Evolutionary conservation across 176 grass and related monocot species (phyloP).

Genomic region (Aegilops speltoides): DNA sequence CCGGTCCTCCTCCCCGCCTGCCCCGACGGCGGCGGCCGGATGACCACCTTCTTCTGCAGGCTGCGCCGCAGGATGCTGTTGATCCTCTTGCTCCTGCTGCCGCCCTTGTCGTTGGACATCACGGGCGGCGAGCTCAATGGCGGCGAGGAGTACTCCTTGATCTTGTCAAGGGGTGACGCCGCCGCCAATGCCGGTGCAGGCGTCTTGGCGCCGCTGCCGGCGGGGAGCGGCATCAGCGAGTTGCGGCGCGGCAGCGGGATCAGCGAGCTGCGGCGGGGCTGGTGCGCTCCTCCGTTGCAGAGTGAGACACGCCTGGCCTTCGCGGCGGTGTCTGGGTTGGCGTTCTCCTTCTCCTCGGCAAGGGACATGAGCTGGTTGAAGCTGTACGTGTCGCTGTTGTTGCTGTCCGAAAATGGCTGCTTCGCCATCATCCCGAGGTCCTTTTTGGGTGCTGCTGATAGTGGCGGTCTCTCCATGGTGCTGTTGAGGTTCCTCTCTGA

Average conservation of each 20-base stretch:
- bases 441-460: constrained; percentile 15
- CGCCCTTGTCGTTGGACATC: constrained; percentile 29
- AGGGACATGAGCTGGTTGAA: constrained; percentile 57
- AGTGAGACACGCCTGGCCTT: constrained; percentile 58
- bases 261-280: constrained; percentile 35
- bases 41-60: constrained; percentile 95
- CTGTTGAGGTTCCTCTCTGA: constrained; percentile 43
- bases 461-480: constrained; percentile 36
- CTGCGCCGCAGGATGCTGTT: constrained; percentile 80
- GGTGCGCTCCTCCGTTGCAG: constrained; percentile 38
- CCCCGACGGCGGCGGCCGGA: constrained; percentile 36
- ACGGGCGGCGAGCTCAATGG: constrained; percentile 20
- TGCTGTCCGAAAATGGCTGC: constrained; percentile 52
- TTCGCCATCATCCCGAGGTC: constrained; percentile 22
- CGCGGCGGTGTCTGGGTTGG: constrained; percentile 37
- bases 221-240: constrained; percentile 55
- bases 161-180: constrained; percentile 18
- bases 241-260: constrained; percentile 36
- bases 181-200: background rate
- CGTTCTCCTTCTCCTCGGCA: constrained; percentile 83
- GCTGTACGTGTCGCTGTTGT: constrained; percentile 39
- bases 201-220: background rate
- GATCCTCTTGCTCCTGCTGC: constrained; percentile 57
- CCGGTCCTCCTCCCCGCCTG: constrained; percentile 44
- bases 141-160: constrained; percentile 33